Evolutionary conservation across 2,329 filamentous ascomycete genomes (phyloP).

Genomic region (Leptographium wingfieldii): DNA sequence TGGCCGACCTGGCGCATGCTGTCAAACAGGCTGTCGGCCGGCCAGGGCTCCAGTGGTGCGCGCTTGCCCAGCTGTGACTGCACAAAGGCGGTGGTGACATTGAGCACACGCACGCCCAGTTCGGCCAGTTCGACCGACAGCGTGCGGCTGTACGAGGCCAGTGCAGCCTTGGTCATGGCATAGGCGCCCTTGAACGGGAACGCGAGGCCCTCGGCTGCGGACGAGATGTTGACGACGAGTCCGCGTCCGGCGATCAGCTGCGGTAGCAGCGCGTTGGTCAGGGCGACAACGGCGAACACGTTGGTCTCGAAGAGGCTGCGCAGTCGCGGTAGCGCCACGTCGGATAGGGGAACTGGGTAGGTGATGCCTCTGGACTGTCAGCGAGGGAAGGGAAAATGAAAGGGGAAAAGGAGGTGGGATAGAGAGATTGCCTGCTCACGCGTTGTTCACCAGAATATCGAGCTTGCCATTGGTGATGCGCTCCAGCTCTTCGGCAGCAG

Average conservation of each 20-base stretch:
- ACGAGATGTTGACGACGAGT: constrained; percentile 43
- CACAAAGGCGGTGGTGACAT: constrained; percentile 32
- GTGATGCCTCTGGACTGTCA: constrained; percentile 12
- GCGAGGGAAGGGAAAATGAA: too few relatives aligned
- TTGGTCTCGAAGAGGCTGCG: constrained; percentile 43
- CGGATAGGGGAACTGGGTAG: constrained; percentile 36
- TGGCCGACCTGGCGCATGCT: constrained; percentile 20
- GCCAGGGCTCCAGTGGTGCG: constrained; percentile 30
- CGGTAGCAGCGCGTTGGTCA: constrained; percentile 35
- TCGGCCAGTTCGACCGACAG: constrained; percentile 39
- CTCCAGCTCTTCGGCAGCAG: constrained; percentile 20
- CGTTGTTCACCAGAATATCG: constrained; percentile 48
- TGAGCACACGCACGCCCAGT: constrained; percentile 42
- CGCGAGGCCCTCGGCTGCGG: constrained; percentile 33
- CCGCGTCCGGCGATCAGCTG: constrained; percentile 36
- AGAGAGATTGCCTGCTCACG: constrained; percentile 22
- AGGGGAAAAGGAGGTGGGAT: background rate
- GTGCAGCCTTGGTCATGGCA: constrained; percentile 40
- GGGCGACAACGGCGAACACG: constrained; percentile 42
- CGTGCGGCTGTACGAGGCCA: constrained; percentile 38
- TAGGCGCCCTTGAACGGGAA: constrained; percentile 41
- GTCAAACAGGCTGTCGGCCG: constrained; percentile 32
- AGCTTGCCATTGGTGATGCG: constrained; percentile 30
- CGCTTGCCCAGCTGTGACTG: constrained; percentile 33
- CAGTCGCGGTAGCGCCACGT: constrained; percentile 36